phyloP scores from a whole-genome alignment of 257 asterid species.

The Asclepias syriaca region DNA sequence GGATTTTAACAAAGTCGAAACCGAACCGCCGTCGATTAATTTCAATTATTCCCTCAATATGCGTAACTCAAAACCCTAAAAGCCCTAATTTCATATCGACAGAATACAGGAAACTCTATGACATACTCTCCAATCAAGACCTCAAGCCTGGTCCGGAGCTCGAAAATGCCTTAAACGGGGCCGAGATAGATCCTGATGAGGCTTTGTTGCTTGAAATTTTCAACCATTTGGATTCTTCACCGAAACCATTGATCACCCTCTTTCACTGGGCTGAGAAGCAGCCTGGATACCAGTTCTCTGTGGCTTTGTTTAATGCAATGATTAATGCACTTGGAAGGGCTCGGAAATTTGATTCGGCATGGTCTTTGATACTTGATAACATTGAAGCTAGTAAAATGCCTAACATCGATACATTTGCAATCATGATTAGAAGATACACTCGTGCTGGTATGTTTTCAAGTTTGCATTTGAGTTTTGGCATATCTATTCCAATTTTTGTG shows the following conservation, averaged over 20 bases:
- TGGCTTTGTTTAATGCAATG: conserved; percentile 50
- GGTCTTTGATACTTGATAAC: conserved; percentile 55
- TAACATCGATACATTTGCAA: conserved; percentile 51
- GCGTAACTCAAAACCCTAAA: conserved; percentile 27
- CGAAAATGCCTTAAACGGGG: conserved; percentile 42
- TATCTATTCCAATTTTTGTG: neutral
- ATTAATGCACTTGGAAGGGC: conserved; percentile 64
- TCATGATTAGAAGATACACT: conserved; percentile 64
- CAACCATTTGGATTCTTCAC: conserved; percentile 52
- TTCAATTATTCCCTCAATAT: conserved; percentile 14
- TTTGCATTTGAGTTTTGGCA: neutral
- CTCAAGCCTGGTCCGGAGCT: conserved; percentile 52
- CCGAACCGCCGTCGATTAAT: conserved; percentile 15
- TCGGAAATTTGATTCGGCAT: conserved; percentile 70
- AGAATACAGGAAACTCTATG: conserved; percentile 36
- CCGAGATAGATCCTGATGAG: conserved; percentile 36
- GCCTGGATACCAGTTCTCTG: conserved; percentile 39
- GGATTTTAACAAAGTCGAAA: conserved; percentile 17
- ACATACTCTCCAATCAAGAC: conserved; percentile 38
- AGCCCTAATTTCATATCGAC: conserved; percentile 25
- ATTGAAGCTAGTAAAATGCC: conserved; percentile 31
- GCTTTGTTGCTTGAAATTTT: conserved; percentile 42
- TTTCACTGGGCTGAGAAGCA: conserved; percentile 65
- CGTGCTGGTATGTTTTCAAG: conserved; percentile 56
- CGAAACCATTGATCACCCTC: conserved; percentile 56